These are phyloP conservation scores for Neurospora tetrasperma DNA, from an alignment of 495 filamentous ascomycete species.

Conservation along the genomic window DNA sequence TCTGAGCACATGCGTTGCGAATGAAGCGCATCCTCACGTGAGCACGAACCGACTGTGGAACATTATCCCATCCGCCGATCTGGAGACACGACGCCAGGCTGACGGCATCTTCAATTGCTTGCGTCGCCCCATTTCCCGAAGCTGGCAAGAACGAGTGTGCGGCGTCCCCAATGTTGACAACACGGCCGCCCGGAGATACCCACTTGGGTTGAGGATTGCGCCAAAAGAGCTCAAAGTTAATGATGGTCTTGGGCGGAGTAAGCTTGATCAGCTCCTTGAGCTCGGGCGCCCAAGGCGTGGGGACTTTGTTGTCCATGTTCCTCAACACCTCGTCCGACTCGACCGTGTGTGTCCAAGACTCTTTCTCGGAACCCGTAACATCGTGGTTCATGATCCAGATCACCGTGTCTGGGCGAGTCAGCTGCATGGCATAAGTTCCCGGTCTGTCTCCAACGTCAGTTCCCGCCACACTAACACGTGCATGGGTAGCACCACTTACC, in stretches of 20 bases:
- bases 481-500: constrained; percentile 17
- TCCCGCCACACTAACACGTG: not conserved
- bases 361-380: constrained; percentile 38
- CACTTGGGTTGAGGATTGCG: constrained; percentile 54
- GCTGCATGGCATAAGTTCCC: constrained; percentile 38
- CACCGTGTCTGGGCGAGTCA: constrained; percentile 39
- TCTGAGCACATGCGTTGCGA: constrained; percentile 46
- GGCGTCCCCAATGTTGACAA: constrained; percentile 54
- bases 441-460: constrained; percentile 23
- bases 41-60: constrained; percentile 38
- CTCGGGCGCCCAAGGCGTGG: constrained; percentile 38
- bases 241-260: constrained; percentile 45
- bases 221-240: constrained; percentile 61
- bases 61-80: constrained; percentile 49
- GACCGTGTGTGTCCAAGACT: constrained; percentile 45
- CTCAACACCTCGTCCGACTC: constrained; percentile 42
- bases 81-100: constrained; percentile 52
- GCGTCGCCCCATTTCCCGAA: constrained; percentile 55
- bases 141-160: constrained; percentile 63
- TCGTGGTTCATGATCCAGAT: constrained; percentile 50
- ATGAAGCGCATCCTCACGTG: constrained; percentile 44
- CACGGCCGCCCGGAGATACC: constrained; percentile 48
- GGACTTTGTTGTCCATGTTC: constrained; percentile 33
- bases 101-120: constrained; percentile 61
- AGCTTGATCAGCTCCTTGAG: constrained; percentile 46